A percentile compares a stretch with the other conserved stretches of the same genome.
phyloP scores from a whole-genome alignment of 352 stramenopile species.

The Phytophthora lateralis region DNA sequence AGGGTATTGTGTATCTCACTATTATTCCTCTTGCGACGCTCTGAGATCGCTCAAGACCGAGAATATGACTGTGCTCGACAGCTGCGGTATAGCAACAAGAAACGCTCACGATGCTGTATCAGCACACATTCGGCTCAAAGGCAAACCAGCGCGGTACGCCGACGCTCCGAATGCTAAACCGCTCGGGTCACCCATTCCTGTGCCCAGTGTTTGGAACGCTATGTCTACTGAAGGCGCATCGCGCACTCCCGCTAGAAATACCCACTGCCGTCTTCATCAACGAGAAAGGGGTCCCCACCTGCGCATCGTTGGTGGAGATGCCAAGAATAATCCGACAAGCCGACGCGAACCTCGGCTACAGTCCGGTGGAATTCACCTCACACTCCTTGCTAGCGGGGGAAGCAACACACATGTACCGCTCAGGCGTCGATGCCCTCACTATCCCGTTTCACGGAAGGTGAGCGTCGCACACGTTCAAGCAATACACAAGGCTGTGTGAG shows the following conservation, averaged over 20 bases:
- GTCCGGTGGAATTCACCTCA: not conserved
- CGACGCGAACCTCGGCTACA: not conserved
- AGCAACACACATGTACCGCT: constrained; percentile 8
- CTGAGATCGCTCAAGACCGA: constrained; percentile 8
- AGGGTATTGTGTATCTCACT: not conserved
- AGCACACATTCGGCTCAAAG: constrained; percentile 11
- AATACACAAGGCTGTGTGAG: constrained; percentile 14
- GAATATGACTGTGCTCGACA: not conserved
- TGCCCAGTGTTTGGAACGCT: constrained; percentile 7
- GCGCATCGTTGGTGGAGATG: not conserved
- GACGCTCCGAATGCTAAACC: constrained; percentile 7
- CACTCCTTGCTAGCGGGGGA: not conserved
- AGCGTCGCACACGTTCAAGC: constrained; percentile 11
- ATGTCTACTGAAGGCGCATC: not conserved
- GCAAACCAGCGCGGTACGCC: constrained; percentile 6
- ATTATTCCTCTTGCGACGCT: constrained; percentile 12
- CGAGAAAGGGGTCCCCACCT: not conserved
- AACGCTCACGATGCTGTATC: not conserved
- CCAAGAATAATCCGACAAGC: not conserved
- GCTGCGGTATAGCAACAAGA: not conserved
- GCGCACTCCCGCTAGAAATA: not conserved
- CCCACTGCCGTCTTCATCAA: constrained; percentile 5
- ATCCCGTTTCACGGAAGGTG: constrained; percentile 5
- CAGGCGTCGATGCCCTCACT: constrained; percentile 2
- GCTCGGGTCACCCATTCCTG: constrained; percentile 5